Percentiles rank a stretch among this genome's conserved stretches.
Conservation (phyloP, 441 rosid genomes). For the Lepidium campestre region DNA sequence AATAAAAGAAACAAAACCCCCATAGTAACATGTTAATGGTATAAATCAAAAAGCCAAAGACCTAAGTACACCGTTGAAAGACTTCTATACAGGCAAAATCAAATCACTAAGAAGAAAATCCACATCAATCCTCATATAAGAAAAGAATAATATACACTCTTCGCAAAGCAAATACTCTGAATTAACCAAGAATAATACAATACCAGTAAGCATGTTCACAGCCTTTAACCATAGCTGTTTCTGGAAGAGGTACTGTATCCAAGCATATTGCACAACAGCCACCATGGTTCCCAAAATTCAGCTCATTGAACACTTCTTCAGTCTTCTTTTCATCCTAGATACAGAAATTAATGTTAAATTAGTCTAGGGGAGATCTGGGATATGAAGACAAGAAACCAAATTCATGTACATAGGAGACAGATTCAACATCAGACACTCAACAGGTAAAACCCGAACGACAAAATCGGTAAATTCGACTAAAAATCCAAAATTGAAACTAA, state of each 20-base stretch:
- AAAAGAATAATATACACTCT: not conserved
- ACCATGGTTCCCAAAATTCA: conserved; percentile 31
- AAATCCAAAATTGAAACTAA: not conserved
- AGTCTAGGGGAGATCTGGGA: not conserved
- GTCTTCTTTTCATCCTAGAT: conserved; percentile 7
- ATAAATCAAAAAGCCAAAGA: not conserved
- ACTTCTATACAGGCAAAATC: not conserved
- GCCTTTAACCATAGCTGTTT: conserved; percentile 34
- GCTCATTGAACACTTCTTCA: not conserved
- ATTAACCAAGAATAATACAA: not conserved
- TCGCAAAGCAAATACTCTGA: not conserved
- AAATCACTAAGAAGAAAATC: not conserved
- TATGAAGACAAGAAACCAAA: not conserved
- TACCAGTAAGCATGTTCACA: conserved; percentile 38
- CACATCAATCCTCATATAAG: not conserved
- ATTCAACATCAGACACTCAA: not conserved
- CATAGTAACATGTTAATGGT: not conserved
- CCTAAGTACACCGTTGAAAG: not conserved
- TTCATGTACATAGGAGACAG: not conserved
- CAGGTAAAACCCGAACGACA: not conserved
- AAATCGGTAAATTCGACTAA: not conserved
- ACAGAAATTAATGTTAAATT: not conserved
- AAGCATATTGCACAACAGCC: conserved; percentile 29
- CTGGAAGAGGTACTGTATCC: conserved; percentile 27
- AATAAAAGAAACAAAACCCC: not conserved